These are phyloP conservation scores for Phanerochaete carnosa DNA, from an alignment of 768 basidiomycete species.

Conservation along the genomic window DNA sequence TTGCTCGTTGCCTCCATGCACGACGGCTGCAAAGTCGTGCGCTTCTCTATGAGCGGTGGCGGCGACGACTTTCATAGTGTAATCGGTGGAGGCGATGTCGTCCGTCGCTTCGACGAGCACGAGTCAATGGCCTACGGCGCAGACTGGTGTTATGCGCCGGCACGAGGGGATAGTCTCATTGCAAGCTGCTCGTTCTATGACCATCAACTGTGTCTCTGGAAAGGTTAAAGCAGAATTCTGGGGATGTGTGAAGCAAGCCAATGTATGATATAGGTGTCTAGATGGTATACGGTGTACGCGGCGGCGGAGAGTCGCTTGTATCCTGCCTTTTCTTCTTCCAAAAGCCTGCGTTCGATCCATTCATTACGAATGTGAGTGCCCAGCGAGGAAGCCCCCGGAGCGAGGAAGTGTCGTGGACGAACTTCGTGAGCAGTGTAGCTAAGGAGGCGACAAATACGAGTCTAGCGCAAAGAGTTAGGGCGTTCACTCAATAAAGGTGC, in stretches of 20 bases:
- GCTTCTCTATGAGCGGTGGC: constrained; percentile 32
- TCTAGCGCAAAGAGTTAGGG: constrained; percentile 31
- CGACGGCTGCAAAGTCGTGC: constrained; percentile 87
- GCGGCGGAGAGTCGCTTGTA: constrained; percentile 6
- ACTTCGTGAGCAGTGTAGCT: constrained; percentile 61
- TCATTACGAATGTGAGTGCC: constrained; percentile 64
- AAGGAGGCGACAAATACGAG: constrained; percentile 60
- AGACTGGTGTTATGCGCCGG: constrained; percentile 71
- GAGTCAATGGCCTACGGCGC: constrained; percentile 86
- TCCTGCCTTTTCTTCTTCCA: constrained; percentile 36
- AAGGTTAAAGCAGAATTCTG: constrained; percentile 49
- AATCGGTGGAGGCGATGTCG: constrained; percentile 31
- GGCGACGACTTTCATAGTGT: constrained; percentile 4
- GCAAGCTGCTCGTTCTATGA: constrained; percentile 98
- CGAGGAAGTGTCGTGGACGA: constrained; percentile 56
- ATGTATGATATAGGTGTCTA: background rate
- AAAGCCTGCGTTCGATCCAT: constrained; percentile 53
- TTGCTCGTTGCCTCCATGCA: constrained; percentile 97
- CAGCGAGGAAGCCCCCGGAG: constrained; percentile 74
- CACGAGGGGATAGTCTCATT: constrained; percentile 44
- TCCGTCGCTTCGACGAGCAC: constrained; percentile 70
- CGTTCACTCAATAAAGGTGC: background rate
- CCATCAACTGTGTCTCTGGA: constrained; percentile 79
- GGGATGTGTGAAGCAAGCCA: background rate
- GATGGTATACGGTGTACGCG: background rate